Evolutionary conservation across 345 rosid species (phyloP).

Genomic region (Acer saccharum): DNA sequence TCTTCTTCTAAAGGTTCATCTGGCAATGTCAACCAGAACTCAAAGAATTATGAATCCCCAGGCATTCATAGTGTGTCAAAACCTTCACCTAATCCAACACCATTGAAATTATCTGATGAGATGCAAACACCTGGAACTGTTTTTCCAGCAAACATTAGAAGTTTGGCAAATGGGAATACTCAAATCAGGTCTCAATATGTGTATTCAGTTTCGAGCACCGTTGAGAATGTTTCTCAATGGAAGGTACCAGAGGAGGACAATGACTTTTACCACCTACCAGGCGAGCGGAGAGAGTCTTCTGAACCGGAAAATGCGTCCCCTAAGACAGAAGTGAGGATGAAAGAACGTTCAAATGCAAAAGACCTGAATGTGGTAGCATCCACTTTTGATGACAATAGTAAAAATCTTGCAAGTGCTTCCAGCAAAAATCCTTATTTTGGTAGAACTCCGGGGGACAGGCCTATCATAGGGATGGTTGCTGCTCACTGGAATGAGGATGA

Average conservation of each 20-base stretch:
- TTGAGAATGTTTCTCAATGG: slow-evolving; percentile 46
- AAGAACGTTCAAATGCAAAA: slow-evolving; percentile 31
- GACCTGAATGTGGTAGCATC: slow-evolving; percentile 40
- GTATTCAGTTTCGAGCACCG: slow-evolving; percentile 52
- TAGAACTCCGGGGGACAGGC: slow-evolving; percentile 70
- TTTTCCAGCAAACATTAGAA: slow-evolving; percentile 59
- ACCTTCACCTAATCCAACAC: slow-evolving; percentile 67
- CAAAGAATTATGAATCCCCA: slow-evolving; percentile 36
- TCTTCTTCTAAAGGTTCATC: slow-evolving; percentile 41
- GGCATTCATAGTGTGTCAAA: slow-evolving; percentile 32
- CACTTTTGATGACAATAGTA: slow-evolving; percentile 21
- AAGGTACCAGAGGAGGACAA: slow-evolving; percentile 40
- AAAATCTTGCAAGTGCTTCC: slow-evolving; percentile 22
- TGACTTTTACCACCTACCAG: slow-evolving; percentile 26
- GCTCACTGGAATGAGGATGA: slow-evolving; percentile 85
- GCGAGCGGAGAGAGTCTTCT: slow-evolving; percentile 32
- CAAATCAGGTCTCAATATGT: slow-evolving; percentile 82
- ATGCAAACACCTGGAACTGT: slow-evolving; percentile 99
- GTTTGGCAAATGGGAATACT: slow-evolving; percentile 45
- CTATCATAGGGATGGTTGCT: slow-evolving; percentile 89
- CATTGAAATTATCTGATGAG: slow-evolving; percentile 74
- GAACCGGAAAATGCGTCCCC: slow-evolving; percentile 43
- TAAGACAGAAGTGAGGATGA: slow-evolving; percentile 24
- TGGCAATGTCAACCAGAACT: slow-evolving; percentile 35
- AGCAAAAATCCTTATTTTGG: slow-evolving; percentile 30